Base-by-base conservation (phyloP, 2,329 filamentous ascomycete species). In the Macrophomina pseudophaseolina region DNA sequence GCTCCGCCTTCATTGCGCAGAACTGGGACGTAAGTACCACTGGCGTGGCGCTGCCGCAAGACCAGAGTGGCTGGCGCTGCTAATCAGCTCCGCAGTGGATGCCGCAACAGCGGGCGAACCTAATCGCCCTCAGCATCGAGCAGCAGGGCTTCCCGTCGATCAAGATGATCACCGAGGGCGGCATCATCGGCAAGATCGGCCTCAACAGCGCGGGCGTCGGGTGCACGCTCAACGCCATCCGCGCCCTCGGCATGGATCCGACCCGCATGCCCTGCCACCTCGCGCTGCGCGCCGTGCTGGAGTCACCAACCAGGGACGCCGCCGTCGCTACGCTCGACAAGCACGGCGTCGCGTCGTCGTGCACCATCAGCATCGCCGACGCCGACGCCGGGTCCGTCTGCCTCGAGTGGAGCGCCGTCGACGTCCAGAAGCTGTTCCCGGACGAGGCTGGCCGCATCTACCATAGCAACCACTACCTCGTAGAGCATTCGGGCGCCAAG, bases 161-260 rank as follows among this genome's bases (percentile, higher is more conserved):
- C 66, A 74, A 82, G 16, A 87, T 86, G 78, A 79, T 88, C 28
- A 88, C 86, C 0, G 87, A 89, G 71, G 85, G 83, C 0, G 87
- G 87, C 14, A 82, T 89, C 28, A 83, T 90, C 40, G 88, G 87
- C 14, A 91, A 91, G 74, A 89, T 90, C 28, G 88, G 88, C 0
- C 80, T 90, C 70, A 91, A 91, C 71, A 79, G 77, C 16, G 72
- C 74, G 0, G 86, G 87, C 0, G 86, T 90, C 0, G 88, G 87
- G 0, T 83, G 84, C 0, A 85, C 84, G 51, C 78, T 90, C 8
- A 90, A 90, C 68, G 88, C 88, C 0, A 87, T 90, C 68, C 81
- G 82, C 46, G 86, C 85, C 3, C 80, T 81, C 2, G 86, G 87
- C 0, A 82, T 88, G 56, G 80, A 87, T 70, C 70, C 75, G 2